Evolutionary conservation across 2,329 filamentous ascomycete genomes (phyloP), one percentile per base, ranked within the genome.

Genomic region (Aspergillus viridinutans): DNA sequence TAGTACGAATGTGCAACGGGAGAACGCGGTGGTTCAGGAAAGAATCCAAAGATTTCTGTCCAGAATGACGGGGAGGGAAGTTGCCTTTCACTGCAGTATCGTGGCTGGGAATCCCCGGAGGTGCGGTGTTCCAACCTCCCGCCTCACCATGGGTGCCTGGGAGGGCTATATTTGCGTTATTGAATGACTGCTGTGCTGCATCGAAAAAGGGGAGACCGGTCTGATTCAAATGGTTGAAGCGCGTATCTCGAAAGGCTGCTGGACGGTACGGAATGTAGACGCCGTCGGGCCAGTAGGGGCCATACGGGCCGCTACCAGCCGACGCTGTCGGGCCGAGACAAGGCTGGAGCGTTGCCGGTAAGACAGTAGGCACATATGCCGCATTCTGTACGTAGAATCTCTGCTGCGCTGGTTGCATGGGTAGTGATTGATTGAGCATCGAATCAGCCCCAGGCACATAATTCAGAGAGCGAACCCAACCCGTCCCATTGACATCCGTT

Each of bases 241-340:
- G 77, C 49, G 80, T 76, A 68, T 85, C 82, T 58, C 81, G 77
- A 57, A 83, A 72, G 5, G 83, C 81, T 38, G 83, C 81, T 12
- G 84, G 83, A 57, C 83, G 78, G 68, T 86, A 86, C 12, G 84
- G 82, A 40, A 82, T 81, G 62, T 80, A 84, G 8, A 79, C 82
- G n/a, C 83, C 84, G 74, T 86, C 81, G 21, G 84, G 83, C 83
- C 83, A 86, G 65, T 86, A 86, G 28, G 83, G 83, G 0, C 84
- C 84, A 69, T 83, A 86, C 4, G 81, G 78, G 8, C 81, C 81
- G 54, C 80, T 78, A 29, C 80, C 80, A 53, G 83, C 83, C 1
- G 83, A 81, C 29, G 82, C 82, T 7, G 83, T 85, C 28, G 83
- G 83, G 2, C 83, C 83, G 51, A 82, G 72, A 55, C 78, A 80